These are phyloP conservation scores for Nitzschia palea DNA, from an alignment of 108 stramenopile species.

Conservation along the genomic window DNA sequence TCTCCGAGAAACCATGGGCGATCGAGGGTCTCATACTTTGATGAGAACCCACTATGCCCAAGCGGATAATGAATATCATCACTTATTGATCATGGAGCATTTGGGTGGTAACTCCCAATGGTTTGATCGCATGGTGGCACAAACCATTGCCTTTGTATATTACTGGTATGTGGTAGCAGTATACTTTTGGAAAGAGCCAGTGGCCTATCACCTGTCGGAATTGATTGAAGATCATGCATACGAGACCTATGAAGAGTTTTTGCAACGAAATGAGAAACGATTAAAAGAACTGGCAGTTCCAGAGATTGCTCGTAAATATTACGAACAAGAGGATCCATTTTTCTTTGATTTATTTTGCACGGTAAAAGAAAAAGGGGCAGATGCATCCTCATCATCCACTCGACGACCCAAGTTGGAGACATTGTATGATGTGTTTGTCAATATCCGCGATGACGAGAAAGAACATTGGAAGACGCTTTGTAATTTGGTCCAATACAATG, in stretches of 20 bases:
- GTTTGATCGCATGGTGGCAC: conserved; percentile 84
- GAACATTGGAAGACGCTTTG: conserved; percentile 71
- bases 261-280: conserved; percentile 53
- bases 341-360: conserved; percentile 76
- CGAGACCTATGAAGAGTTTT: conserved; percentile 78
- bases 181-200: conserved; percentile 67
- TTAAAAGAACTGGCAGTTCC: conserved; percentile 68
- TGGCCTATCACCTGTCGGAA: conserved; percentile 84
- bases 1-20: conserved; percentile 89
- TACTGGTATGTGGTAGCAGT: conserved; percentile 84
- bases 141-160: conserved; percentile 90
- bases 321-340: conserved; percentile 73
- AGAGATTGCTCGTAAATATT: conserved; percentile 70
- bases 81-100: conserved; percentile 95
- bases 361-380: background rate
- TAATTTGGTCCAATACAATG: conserved; percentile 59
- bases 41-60: conserved; percentile 70
- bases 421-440: conserved; percentile 82
- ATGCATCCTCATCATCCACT: background rate
- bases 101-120: conserved; percentile 81
- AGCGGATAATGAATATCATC: conserved; percentile 94
- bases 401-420: conserved; percentile 67
- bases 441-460: conserved; percentile 85
- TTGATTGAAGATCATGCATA: conserved; percentile 87
- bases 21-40: conserved; percentile 71